Evolutionary conservation across 73 alveolate species (phyloP).

Genomic region (Urostyla sp.): DNA sequence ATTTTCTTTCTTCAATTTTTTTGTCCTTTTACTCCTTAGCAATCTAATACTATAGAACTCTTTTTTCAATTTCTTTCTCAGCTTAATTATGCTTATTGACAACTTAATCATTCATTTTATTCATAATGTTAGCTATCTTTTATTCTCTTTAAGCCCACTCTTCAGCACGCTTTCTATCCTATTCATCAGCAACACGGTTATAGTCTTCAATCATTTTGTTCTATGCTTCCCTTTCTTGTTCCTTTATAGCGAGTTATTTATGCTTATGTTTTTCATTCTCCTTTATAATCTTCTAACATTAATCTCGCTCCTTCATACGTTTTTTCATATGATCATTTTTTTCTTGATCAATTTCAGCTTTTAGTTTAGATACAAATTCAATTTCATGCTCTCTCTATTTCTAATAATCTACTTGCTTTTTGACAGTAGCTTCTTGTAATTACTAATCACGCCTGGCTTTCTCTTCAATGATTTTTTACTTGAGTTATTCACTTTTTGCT

Average conservation of each 20-base stretch:
- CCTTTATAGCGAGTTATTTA: slow-evolving; percentile 20
- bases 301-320: slow-evolving; percentile 22
- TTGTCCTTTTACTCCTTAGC: slow-evolving; percentile 26
- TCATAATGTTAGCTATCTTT: slow-evolving; percentile 18
- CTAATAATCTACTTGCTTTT: slow-evolving; percentile 2
- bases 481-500: too few species aligned
- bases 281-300: slow-evolving; percentile 38
- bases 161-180: slow-evolving; percentile 35
- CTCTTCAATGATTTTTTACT: slow-evolving; percentile 19
- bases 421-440: slow-evolving; percentile 19
- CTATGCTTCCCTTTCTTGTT: slow-evolving; percentile 25
- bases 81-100: slow-evolving; percentile 37
- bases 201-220: slow-evolving; percentile 15
- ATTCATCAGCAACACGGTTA: not conserved
- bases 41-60: slow-evolving; percentile 13
- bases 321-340: slow-evolving; percentile 22
- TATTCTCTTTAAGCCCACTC: slow-evolving; percentile 44
- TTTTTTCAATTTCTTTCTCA: slow-evolving; percentile 9
- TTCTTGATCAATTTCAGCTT: slow-evolving; percentile 39
- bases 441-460: slow-evolving; percentile 35
- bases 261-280: slow-evolving; percentile 43
- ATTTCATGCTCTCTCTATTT: slow-evolving; percentile 32
- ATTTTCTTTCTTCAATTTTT: not conserved
- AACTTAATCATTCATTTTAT: slow-evolving; percentile 48
- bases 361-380: slow-evolving; percentile 44